phyloP scores from a whole-genome alignment of 768 basidiomycete species.

The Termitomyces sp. region DNA sequence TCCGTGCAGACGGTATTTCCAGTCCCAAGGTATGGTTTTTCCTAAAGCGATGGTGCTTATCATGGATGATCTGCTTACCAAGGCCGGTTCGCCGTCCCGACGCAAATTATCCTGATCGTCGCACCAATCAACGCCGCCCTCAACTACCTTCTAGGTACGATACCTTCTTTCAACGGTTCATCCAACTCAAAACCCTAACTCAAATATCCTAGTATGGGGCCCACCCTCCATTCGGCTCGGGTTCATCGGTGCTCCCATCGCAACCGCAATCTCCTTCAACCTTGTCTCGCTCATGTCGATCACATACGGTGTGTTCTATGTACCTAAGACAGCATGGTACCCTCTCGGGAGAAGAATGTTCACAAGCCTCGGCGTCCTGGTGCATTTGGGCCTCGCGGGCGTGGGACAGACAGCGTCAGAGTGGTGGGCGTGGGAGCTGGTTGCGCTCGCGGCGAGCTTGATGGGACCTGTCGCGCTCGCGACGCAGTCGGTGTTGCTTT shows the following conservation, averaged over 20 bases:
- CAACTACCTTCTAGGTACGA: slow-evolving; percentile 79
- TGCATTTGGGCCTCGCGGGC: slow-evolving; percentile 79
- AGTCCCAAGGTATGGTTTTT: slow-evolving; percentile 66
- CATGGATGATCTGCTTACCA: neutral
- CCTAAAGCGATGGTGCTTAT: neutral
- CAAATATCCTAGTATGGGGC: slow-evolving; percentile 65
- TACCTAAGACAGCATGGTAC: slow-evolving; percentile 77
- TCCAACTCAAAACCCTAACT: neutral
- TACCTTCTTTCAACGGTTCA: neutral
- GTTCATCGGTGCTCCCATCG: slow-evolving; percentile 92
- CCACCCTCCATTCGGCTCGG: slow-evolving; percentile 76
- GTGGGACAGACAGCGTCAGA: slow-evolving; percentile 85
- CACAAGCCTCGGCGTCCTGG: slow-evolving; percentile 61
- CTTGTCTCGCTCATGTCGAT: slow-evolving; percentile 64
- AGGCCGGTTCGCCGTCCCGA: slow-evolving; percentile 85
- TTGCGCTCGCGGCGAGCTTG: slow-evolving; percentile 55
- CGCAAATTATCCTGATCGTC: slow-evolving; percentile 74
- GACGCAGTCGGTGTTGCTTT: slow-evolving; percentile 82
- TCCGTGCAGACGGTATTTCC: slow-evolving; percentile 61
- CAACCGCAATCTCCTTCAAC: slow-evolving; percentile 87
- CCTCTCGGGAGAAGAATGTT: slow-evolving; percentile 66
- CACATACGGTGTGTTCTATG: slow-evolving; percentile 58
- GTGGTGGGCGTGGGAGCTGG: slow-evolving; percentile 97
- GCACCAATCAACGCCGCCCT: slow-evolving; percentile 84
- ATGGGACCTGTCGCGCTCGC: slow-evolving; percentile 81